phyloP scores from a whole-genome alignment of 371 early-diverging fungal species.

The Ecytonucleospora hepatopenaei region DNA sequence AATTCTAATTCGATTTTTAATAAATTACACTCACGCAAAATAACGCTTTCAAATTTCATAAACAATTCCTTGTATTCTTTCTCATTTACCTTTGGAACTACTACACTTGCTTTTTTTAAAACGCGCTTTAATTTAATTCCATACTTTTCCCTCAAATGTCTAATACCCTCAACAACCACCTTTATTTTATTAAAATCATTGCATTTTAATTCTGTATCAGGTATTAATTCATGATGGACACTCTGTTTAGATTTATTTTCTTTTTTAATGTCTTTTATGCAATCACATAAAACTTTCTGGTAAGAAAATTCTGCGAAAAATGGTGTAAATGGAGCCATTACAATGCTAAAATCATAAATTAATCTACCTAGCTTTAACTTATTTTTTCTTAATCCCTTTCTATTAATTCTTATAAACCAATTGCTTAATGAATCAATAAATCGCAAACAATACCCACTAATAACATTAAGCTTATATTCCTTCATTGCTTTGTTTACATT shows the following conservation, averaged over 20 bases:
- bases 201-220: background rate
- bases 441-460: conserved; percentile 72
- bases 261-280: conserved; percentile 48
- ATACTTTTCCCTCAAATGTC: conserved; percentile 80
- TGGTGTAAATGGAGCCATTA: conserved; percentile 96
- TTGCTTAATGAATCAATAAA: conserved; percentile 90
- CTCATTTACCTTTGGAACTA: conserved; percentile 60
- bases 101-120: conserved; percentile 74
- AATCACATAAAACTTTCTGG: conserved; percentile 64
- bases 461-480: conserved; percentile 79
- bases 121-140: conserved; percentile 88
- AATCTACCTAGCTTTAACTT: conserved; percentile 77
- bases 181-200: conserved; percentile 49
- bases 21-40: conserved; percentile 50
- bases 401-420: conserved; percentile 98
- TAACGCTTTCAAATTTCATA: conserved; percentile 63
- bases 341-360: conserved; percentile 70
- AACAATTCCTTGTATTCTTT: conserved; percentile 74
- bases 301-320: conserved; percentile 93
- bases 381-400: conserved; percentile 84
- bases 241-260: conserved; percentile 4
- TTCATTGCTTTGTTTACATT: conserved; percentile 31
- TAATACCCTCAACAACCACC: conserved; percentile 83
- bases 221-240: conserved; percentile 53
- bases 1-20: conserved; percentile 24